Evolutionary conservation across 768 basidiomycete genomes (phyloP).

Genomic region (Panellus pusillus): DNA sequence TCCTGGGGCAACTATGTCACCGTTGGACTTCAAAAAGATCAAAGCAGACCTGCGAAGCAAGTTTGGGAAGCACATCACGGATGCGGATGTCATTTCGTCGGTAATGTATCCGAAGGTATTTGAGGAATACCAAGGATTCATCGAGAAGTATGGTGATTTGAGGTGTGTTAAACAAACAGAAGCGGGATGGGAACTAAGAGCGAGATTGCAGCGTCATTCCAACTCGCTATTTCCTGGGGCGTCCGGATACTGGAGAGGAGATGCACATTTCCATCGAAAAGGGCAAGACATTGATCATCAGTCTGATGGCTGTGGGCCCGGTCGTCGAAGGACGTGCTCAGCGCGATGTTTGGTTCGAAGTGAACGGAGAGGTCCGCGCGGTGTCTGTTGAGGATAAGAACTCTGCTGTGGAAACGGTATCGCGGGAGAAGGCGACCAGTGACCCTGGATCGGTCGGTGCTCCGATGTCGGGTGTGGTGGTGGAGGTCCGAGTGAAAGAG

Average conservation of each 20-base stretch:
- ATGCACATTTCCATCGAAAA: conserved; percentile 95
- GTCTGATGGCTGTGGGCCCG: conserved; percentile 92
- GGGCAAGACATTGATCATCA: conserved; percentile 96
- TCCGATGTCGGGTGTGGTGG: conserved; percentile 97
- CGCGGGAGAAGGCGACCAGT: conserved; percentile 89
- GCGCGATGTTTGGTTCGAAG: conserved; percentile 98
- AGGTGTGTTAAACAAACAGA: conserved; percentile 52
- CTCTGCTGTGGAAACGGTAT: conserved; percentile 93
- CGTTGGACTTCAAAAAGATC: conserved; percentile 95
- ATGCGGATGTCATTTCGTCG: conserved; percentile 90
- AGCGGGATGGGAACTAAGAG: conserved; percentile 10
- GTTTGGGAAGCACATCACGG: conserved; percentile 93
- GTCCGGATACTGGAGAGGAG: conserved; percentile 90
- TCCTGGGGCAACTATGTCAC: conserved; percentile 84
- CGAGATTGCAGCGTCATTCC: conserved; percentile 73
- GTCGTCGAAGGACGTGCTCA: conserved; percentile 90
- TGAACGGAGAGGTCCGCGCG: conserved; percentile 95
- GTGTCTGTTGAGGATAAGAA: conserved; percentile 96
- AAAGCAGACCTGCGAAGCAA: conserved; percentile 90
- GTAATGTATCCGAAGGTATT: conserved; percentile 99
- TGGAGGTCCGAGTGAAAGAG: conserved; percentile 97
- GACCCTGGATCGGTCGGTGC: conserved; percentile 98
- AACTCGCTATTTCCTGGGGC: conserved; percentile 95
- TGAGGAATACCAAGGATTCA: conserved; percentile 94
- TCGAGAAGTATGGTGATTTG: conserved; percentile 93